Percentiles rank a stretch among this genome's conserved stretches.
Evolutionary conservation across 2,329 filamentous ascomycete species (phyloP).

Genomic region (Colletotrichum liaoningense): DNA sequence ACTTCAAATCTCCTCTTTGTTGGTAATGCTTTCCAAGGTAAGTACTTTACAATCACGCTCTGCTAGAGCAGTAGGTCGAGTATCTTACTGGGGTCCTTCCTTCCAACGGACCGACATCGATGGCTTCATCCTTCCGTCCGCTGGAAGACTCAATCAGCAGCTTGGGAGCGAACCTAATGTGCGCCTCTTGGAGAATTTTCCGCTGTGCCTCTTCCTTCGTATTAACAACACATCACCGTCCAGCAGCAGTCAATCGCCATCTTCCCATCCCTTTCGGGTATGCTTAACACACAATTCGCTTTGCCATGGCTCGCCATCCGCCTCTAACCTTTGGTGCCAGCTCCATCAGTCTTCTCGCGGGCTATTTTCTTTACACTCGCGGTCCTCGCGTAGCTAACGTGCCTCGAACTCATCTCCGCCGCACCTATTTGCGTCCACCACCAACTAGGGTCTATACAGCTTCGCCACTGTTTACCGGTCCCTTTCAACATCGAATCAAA

Average conservation of each 20-base stretch:
- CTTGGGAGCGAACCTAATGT: not conserved
- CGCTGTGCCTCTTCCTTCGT: not conserved
- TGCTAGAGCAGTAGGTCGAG: not conserved
- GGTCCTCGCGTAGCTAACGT: not conserved
- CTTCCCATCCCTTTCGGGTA: not conserved
- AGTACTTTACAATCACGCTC: not conserved
- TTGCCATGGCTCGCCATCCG: not conserved
- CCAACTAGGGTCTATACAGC: not conserved
- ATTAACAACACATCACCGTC: not conserved
- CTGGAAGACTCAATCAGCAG: not conserved
- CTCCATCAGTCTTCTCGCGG: not conserved
- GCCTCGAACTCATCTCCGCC: not conserved
- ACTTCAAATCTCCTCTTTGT: not conserved
- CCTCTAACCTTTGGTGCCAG: not conserved
- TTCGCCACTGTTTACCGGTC: not conserved
- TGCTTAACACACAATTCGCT: not conserved
- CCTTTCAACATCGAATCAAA: not conserved
- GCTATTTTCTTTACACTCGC: not conserved
- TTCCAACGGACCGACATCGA: not conserved
- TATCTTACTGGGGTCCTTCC: not conserved
- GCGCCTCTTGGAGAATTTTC: not conserved
- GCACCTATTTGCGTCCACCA: not conserved
- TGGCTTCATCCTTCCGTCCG: not conserved
- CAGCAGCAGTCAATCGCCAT: not conserved
- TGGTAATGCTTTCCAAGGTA: not conserved